Evolutionary conservation across 371 early-diverging fungal species (phyloP).

Genomic region (Mucor circinelloides): DNA sequence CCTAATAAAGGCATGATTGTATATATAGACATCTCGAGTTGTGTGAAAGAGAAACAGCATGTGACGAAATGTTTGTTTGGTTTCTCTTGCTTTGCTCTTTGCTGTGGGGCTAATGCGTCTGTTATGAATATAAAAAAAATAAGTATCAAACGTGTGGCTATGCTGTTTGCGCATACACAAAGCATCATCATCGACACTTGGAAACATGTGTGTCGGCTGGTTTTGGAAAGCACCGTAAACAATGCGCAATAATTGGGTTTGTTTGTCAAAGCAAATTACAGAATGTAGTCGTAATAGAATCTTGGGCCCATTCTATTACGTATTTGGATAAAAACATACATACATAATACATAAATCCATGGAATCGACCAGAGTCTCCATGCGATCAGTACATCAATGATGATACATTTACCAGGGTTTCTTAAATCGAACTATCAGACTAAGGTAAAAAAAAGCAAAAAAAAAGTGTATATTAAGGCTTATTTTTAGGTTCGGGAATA

Average conservation of each 20-base stretch:
- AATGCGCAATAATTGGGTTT: neutral
- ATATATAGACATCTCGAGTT: neutral
- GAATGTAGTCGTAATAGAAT: neutral
- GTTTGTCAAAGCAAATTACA: neutral
- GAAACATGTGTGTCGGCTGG: neutral
- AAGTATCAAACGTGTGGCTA: neutral
- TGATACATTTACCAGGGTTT: neutral
- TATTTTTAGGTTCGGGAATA: neutral
- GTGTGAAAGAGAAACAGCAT: neutral
- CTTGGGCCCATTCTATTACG: neutral
- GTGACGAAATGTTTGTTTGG: neutral
- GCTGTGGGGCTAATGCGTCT: neutral
- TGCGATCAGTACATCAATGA: neutral
- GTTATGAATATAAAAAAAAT: neutral
- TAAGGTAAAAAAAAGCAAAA: too few relatives aligned
- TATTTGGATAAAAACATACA: neutral
- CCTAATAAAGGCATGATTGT: neutral
- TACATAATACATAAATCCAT: neutral
- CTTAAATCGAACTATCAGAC: neutral
- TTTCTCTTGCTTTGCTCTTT: neutral
- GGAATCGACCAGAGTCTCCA: neutral
- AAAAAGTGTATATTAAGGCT: neutral
- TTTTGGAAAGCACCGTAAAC: neutral
- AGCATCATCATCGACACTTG: neutral
- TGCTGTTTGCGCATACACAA: neutral